Percentiles rank a stretch among this genome's conserved stretches.
phyloP scores from a whole-genome alignment of 192 early-diverging fungal genomes.

The Backusella sp. region DNA sequence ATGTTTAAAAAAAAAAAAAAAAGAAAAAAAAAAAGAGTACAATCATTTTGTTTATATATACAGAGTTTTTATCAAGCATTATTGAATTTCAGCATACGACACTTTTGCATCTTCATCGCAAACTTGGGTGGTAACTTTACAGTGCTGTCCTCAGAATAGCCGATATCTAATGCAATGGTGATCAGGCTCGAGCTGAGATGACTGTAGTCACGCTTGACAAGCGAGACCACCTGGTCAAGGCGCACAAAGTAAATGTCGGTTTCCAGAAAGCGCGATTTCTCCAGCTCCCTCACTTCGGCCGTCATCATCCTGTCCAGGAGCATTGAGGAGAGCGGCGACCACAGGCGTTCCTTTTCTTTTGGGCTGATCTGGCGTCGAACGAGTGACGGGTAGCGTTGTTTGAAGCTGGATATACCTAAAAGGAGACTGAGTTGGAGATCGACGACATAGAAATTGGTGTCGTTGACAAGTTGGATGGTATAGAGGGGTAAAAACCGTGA shows the following conservation, averaged over 20 bases:
- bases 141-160: slow-evolving; percentile 27
- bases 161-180: slow-evolving; percentile 67
- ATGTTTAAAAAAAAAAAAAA: neutral
- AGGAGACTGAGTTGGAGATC: slow-evolving; percentile 67
- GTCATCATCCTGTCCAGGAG: slow-evolving; percentile 12
- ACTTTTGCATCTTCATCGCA: slow-evolving; percentile 40
- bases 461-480: slow-evolving; percentile 62
- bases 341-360: slow-evolving; percentile 66
- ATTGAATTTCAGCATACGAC: slow-evolving; percentile 8
- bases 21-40: neutral
- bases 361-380: slow-evolving; percentile 47
- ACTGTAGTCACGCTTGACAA: slow-evolving; percentile 63
- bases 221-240: slow-evolving; percentile 58
- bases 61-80: neutral
- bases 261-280: slow-evolving; percentile 60
- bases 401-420: slow-evolving; percentile 53
- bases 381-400: slow-evolving; percentile 59
- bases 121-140: slow-evolving; percentile 38
- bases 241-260: slow-evolving; percentile 63
- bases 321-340: slow-evolving; percentile 71
- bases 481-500: slow-evolving; percentile 65
- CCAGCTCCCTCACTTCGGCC: slow-evolving; percentile 37
- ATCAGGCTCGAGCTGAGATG: slow-evolving; percentile 65
- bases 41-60: neutral
- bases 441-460: slow-evolving; percentile 55